Conservation (phyloP, 768 basidiomycete species). For the Coprinellus aureogranulatus region DNA sequence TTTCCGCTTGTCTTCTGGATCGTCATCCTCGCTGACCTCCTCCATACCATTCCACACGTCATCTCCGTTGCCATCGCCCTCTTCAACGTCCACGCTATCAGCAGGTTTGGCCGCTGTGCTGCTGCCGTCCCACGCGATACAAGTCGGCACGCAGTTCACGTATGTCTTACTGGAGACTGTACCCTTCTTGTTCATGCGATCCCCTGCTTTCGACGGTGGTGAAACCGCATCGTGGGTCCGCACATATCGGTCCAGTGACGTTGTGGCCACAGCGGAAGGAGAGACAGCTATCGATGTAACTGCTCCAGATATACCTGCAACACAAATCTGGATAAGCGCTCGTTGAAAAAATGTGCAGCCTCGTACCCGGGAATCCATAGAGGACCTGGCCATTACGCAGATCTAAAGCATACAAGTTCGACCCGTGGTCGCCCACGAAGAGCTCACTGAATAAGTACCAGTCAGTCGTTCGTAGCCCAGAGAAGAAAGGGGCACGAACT, state of each 20-base stretch:
- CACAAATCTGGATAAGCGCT: not conserved
- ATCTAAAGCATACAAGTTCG: constrained; percentile 65
- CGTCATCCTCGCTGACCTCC: constrained; percentile 33
- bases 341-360: not conserved
- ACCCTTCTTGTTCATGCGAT: constrained; percentile 57
- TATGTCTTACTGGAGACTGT: constrained; percentile 59
- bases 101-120: constrained; percentile 5
- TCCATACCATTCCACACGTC: constrained; percentile 72
- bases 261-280: constrained; percentile 54
- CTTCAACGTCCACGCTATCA: constrained; percentile 21
- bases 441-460: constrained; percentile 49
- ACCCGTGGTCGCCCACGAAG: constrained; percentile 67
- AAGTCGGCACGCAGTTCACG: constrained; percentile 60
- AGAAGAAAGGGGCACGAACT: constrained; percentile 44
- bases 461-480: not conserved
- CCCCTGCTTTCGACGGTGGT: constrained; percentile 45
- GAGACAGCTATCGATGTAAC: constrained; percentile 62
- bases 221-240: constrained; percentile 65
- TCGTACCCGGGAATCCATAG: constrained; percentile 66
- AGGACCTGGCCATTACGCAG: constrained; percentile 61
- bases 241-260: constrained; percentile 65
- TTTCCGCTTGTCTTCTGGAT: constrained; percentile 8
- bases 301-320: constrained; percentile 66
- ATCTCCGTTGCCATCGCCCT: constrained; percentile 47
- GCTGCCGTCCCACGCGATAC: constrained; percentile 58